Evolutionary conservation across 2,329 filamentous ascomycete genomes (phyloP).

Genomic region (Fusarium nodosum): DNA sequence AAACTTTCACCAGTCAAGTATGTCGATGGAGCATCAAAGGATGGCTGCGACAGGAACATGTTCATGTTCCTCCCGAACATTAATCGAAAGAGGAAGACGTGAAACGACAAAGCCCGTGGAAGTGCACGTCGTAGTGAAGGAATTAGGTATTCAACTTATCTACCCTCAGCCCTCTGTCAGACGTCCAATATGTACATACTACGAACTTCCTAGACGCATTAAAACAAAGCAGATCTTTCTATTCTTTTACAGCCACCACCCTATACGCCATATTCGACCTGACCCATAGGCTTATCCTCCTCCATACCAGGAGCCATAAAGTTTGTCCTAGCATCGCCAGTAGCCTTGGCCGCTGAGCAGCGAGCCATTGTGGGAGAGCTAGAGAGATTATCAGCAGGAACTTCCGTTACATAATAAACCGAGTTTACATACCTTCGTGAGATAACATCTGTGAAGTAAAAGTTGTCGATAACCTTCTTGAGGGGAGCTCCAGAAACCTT

Average conservation of each 20-base stretch:
- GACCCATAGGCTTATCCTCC: conserved; percentile 72
- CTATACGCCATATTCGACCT: conserved; percentile 71
- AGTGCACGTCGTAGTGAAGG: conserved; percentile 42
- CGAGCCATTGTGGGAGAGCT: conserved; percentile 99
- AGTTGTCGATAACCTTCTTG: conserved; percentile 91
- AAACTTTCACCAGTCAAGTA: conserved; percentile 16
- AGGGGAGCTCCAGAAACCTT: conserved; percentile 80
- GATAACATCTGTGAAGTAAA: conserved; percentile 98
- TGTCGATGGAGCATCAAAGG: conserved; percentile 20
- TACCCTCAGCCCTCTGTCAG: conserved; percentile 49
- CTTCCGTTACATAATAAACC: conserved; percentile 18
- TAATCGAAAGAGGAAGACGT: conserved; percentile 26
- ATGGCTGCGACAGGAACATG: conserved; percentile 28
- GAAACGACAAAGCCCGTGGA: conserved; percentile 12
- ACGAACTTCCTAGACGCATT: conserved; percentile 51
- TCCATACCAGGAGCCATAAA: conserved; percentile 80
- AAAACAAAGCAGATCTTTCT: conserved; percentile 54
- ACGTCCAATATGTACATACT: conserved; percentile 59
- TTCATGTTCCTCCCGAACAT: conserved; percentile 38
- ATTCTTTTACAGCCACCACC: conserved; percentile 54
- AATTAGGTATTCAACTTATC: conserved; percentile 51
- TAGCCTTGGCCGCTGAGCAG: conserved; percentile 92
- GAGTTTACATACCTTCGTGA: conserved; percentile 82
- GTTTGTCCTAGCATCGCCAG: conserved; percentile 82
- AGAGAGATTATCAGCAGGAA: conserved; percentile 42